These are phyloP conservation scores for Solanum lycopersicoides DNA, from an alignment of 257 asterid genomes.

Conservation along the genomic window DNA sequence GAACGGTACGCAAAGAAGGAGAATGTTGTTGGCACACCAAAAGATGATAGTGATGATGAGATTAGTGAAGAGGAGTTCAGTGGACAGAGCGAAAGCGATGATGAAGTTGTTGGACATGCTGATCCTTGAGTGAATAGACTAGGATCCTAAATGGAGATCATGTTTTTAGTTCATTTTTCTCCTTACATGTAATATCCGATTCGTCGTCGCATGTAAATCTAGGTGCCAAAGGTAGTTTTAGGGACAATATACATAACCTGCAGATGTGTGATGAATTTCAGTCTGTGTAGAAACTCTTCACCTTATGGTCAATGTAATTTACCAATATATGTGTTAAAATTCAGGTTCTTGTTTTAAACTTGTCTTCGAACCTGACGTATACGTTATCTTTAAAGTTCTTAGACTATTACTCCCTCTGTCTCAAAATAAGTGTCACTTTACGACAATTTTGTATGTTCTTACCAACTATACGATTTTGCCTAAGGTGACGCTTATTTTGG, in stretches of 20 bases:
- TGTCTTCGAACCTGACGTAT: neutral
- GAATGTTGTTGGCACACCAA: conserved; percentile 17
- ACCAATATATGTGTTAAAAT: neutral
- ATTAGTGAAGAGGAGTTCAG: conserved; percentile 24
- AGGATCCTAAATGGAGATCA: neutral
- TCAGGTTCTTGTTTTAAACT: neutral
- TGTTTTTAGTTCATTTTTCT: neutral
- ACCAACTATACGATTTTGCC: neutral
- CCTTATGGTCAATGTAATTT: neutral
- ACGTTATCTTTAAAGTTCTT: neutral
- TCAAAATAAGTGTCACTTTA: neutral
- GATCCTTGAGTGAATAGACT: conserved; percentile 23
- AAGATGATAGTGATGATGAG: conserved; percentile 55
- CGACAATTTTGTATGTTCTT: too few species aligned
- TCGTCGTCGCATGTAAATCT: neutral
- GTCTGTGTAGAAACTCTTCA: neutral
- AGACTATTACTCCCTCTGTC: neutral
- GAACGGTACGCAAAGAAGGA: conserved; percentile 82
- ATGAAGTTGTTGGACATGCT: conserved; percentile 47
- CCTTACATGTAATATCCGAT: neutral
- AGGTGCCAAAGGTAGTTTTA: neutral
- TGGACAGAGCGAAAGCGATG: conserved; percentile 50
- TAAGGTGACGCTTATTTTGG: neutral
- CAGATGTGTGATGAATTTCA: neutral
- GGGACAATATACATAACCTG: neutral